Conservation (phyloP, 192 early-diverging fungal genomes). For the Entomortierella parvispora region DNA sequence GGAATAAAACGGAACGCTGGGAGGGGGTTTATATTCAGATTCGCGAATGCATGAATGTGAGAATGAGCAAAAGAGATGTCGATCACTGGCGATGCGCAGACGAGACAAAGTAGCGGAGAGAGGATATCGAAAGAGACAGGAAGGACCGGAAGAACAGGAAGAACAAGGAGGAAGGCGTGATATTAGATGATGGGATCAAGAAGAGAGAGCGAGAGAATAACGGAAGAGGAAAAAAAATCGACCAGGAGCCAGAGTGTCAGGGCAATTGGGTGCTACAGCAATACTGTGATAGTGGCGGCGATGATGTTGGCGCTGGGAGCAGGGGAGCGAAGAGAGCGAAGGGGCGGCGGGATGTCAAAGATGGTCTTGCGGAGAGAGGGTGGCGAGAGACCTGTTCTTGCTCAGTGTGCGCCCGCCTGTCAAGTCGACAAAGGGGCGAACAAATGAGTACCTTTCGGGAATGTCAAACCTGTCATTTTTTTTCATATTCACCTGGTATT, state of each 20-base stretch:
- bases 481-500: background rate
- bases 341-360: background rate
- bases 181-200: background rate
- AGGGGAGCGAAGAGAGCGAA: too few relatives aligned
- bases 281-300: too few relatives aligned
- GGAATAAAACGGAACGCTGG: too few relatives aligned
- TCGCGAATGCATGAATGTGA: background rate
- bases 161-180: background rate
- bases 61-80: too few relatives aligned
- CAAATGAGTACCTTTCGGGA: slow-evolving; percentile 30
- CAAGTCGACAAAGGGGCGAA: too few relatives aligned
- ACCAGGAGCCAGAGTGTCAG: background rate
- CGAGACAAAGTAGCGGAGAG: background rate
- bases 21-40: background rate
- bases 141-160: background rate
- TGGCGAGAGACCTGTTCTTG: too few relatives aligned
- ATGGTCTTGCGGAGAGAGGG: background rate
- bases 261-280: too few relatives aligned
- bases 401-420: too few relatives aligned
- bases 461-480: slow-evolving; percentile 14
- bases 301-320: too few relatives aligned
- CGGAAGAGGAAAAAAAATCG: background rate
- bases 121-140: background rate
- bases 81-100: too few relatives aligned
- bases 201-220: background rate